phyloP scores from a whole-genome alignment of 371 early-diverging fungal genomes.

The Chytridiales sp. region DNA sequence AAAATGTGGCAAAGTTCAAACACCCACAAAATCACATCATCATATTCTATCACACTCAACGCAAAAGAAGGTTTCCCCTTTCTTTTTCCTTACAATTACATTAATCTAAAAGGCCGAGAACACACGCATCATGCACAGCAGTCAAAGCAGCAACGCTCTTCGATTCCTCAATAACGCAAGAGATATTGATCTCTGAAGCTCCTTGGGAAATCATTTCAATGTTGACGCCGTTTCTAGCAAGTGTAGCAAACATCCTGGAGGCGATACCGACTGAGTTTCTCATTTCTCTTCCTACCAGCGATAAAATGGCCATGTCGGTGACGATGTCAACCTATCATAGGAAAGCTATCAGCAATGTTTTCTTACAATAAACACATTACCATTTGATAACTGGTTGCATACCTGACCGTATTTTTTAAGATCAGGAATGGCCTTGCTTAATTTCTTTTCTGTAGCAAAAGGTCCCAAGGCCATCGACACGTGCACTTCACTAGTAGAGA shows the following conservation, averaged over 20 bases:
- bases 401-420: conserved; percentile 71
- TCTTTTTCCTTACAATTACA: no score
- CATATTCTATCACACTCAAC: no score
- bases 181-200: conserved; percentile 95
- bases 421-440: conserved; percentile 68
- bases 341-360: neutral
- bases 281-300: conserved; percentile 95
- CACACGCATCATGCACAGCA: conserved; percentile 77
- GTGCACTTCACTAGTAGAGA: conserved; percentile 94
- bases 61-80: no score
- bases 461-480: conserved; percentile 92
- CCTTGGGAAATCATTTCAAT: conserved; percentile 99
- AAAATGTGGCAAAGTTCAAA: no score
- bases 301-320: conserved; percentile 88
- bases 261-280: conserved; percentile 94
- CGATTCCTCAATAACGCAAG: conserved; percentile 87
- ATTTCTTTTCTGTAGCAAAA: conserved; percentile 58
- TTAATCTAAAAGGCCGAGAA: conserved; percentile 15
- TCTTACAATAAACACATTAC: neutral
- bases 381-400: no score
- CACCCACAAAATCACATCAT: no score
- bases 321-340: conserved; percentile 54
- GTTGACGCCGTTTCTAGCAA: conserved; percentile 87
- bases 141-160: conserved; percentile 74
- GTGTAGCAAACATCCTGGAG: conserved; percentile 87